These are phyloP conservation scores for Alternaria burnsii DNA, from an alignment of 2,329 filamentous ascomycete species.

Conservation along the genomic window DNA sequence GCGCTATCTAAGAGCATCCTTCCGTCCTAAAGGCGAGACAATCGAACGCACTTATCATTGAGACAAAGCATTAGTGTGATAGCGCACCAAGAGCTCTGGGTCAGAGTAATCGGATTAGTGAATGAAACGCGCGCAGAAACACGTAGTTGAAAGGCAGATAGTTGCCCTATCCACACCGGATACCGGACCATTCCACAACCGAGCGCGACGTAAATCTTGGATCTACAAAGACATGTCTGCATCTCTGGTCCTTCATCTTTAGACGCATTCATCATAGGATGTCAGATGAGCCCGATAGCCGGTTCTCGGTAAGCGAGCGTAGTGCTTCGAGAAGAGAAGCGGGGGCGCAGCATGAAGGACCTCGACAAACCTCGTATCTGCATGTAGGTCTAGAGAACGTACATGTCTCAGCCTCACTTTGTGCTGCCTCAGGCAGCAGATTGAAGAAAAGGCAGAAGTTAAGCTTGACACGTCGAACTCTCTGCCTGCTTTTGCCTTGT, in stretches of 20 bases:
- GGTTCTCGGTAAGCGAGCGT: neutral
- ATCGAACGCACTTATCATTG: neutral
- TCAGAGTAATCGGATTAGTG: neutral
- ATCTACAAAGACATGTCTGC: slow-evolving; percentile 3
- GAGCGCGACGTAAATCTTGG: neutral
- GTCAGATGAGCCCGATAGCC: slow-evolving; percentile 1
- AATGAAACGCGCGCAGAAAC: neutral
- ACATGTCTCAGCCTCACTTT: slow-evolving; percentile 11
- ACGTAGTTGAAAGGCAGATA: neutral
- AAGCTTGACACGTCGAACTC: neutral
- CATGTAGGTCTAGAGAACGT: slow-evolving; percentile 1
- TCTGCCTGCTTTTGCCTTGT: slow-evolving; percentile 2
- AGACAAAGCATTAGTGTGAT: neutral
- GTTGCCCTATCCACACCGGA: slow-evolving; percentile 5
- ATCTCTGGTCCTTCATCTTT: neutral
- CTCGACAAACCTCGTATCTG: slow-evolving; percentile 1
- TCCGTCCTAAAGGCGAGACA: neutral
- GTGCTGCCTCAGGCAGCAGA: neutral
- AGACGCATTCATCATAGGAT: neutral
- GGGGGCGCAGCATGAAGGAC: slow-evolving; percentile 7
- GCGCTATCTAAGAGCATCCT: neutral
- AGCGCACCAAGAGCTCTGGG: neutral
- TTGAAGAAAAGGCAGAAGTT: neutral
- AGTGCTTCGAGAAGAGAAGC: neutral
- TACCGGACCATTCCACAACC: neutral